Base-by-base conservation (phyloP, 106 monocot genomes). In the Posidonia australis region DNA sequence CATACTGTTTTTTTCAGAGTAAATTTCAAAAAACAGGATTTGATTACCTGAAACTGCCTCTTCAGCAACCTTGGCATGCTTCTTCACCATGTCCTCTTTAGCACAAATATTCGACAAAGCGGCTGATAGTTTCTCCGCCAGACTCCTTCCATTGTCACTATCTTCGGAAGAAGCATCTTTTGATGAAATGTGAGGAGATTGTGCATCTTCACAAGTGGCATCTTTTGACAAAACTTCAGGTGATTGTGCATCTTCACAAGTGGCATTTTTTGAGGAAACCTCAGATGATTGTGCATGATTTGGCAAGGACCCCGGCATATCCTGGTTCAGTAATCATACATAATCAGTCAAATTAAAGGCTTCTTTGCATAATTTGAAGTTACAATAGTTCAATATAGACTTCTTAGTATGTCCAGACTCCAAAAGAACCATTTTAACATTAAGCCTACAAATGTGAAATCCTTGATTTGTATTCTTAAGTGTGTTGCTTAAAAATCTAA, bases 41-140 rank as follows among this genome's bases (percentile, higher is more conserved):
- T 62, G 21, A 42, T 44, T 76, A 85, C 85, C 85, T 78, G 67
- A 76, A 60, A 85, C 72, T 48, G 85, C 85, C 72, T 85, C 85
- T 73, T 81, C 85, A 30, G 85, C 81, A 79, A 85, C 85, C 76
- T 85, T 78, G 18, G 78, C 75, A 73, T 85, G 85, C 58, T 81
- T 81, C 45, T 79, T 81, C 25, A 70, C 72, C 62, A 81, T 58
- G 60, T 85, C 78, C 25, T 85, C 85, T 61, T 85, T 81, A 29
- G 66, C 75, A 66, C 64, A 67, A 49, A 75, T 58, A 31, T 72
- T 73, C 42, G 58, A 51, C 49, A 85, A 72, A 45, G 81, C 81
- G 69, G 78, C 78, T 26, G 81, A 81, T 51, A 83, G 67, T 68
- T 83, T 82, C 45, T 83, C 69, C 29, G 74, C 61, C 74, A 86